A percentile compares a stretch with the other conserved stretches of the same genome.
Evolutionary conservation across 1,139 yeast species (phyloP).

Genomic region (Debaryomycetaceae sp.): DNA sequence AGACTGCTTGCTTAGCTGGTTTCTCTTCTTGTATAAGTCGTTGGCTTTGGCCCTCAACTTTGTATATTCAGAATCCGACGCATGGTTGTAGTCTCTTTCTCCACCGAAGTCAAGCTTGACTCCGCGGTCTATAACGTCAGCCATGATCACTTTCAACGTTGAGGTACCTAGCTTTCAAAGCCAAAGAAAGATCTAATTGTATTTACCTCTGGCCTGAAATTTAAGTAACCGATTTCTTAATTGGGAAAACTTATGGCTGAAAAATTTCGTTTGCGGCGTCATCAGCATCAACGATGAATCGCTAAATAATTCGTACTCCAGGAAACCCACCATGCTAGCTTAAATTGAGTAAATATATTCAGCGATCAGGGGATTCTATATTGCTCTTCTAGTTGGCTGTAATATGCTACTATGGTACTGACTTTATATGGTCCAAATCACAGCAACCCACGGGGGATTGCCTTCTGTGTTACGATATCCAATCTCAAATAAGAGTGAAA

Average conservation of each 20-base stretch:
- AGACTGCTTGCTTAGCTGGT: slow-evolving; percentile 60
- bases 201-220: not conserved
- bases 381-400: too few relatives aligned
- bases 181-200: too few relatives aligned
- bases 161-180: too few relatives aligned
- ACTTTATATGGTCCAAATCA: too few relatives aligned
- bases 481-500: too few relatives aligned
- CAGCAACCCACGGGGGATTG: too few relatives aligned
- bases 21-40: slow-evolving; percentile 55
- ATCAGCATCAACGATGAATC: not conserved
- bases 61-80: slow-evolving; percentile 63
- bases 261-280: not conserved
- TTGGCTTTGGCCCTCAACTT: slow-evolving; percentile 68
- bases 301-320: not conserved
- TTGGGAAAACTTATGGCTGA: not conserved
- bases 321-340: not conserved
- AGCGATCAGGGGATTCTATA: too few relatives aligned
- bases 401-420: too few relatives aligned
- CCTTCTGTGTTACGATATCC: too few relatives aligned
- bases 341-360: too few relatives aligned
- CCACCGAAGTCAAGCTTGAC: slow-evolving; percentile 32
- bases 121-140: slow-evolving; percentile 31
- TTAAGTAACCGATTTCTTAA: not conserved
- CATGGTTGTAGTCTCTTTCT: slow-evolving; percentile 65
- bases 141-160: slow-evolving; percentile 11